These are phyloP conservation scores for Pyrrhoderma noxium DNA, from an alignment of 1,284 basidiomycete species.

Conservation along the genomic window DNA sequence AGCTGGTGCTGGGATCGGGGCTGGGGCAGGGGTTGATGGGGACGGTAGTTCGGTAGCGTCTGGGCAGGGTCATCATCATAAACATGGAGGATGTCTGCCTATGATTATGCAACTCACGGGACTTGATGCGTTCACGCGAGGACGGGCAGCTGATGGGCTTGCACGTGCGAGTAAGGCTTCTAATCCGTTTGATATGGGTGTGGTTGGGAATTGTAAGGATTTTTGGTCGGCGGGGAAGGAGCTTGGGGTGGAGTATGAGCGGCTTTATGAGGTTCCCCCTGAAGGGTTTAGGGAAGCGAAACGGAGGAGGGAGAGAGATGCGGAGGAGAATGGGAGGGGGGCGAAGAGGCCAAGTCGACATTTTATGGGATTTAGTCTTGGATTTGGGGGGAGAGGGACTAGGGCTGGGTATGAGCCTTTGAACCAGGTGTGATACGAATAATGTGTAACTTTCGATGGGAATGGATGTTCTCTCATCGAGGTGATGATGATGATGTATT, in stretches of 20 bases:
- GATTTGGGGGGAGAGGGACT: conserved; percentile 14
- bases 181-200: conserved; percentile 91
- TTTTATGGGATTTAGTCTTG: conserved; percentile 32
- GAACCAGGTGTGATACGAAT: conserved; percentile 24
- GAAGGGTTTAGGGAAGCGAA: conserved; percentile 77
- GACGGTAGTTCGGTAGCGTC: conserved; percentile 17
- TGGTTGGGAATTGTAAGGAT: conserved; percentile 84
- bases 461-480: neutral
- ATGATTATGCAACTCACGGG: conserved; percentile 48
- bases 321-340: conserved; percentile 37
- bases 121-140: conserved; percentile 58
- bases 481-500: no score
- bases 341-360: conserved; percentile 35
- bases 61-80: conserved; percentile 24
- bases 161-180: conserved; percentile 48
- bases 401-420: conserved; percentile 32
- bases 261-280: conserved; percentile 81
- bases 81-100: conserved; percentile 26
- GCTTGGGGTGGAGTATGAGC: conserved; percentile 84
- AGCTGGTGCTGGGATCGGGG: conserved; percentile 17
- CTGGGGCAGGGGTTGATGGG: conserved; percentile 13
- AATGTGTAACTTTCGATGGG: neutral
- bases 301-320: conserved; percentile 47
- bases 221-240: conserved; percentile 89
- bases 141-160: conserved; percentile 41